A percentile compares a stretch with the other conserved stretches of the same genome.
phyloP scores from a whole-genome alignment of 306 rosid species.

The Dryas drummondii region DNA sequence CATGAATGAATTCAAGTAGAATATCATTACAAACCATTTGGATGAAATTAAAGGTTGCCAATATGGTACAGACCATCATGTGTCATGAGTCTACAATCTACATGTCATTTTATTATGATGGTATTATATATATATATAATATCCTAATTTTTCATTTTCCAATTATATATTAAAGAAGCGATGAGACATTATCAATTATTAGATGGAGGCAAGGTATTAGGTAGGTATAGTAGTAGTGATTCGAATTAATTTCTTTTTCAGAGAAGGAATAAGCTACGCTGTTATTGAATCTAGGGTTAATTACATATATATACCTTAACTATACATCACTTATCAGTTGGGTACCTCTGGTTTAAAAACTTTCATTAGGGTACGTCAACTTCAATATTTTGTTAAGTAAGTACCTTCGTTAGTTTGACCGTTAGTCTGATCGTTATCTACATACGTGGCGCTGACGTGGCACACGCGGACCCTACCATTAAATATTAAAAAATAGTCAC shows the following conservation, averaged over 20 bases:
- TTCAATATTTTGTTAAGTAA: too few species aligned
- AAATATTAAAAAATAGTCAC: too few species aligned
- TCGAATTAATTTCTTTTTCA: background rate
- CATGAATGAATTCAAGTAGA: constrained; percentile 51
- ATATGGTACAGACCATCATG: constrained; percentile 31
- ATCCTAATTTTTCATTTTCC: background rate
- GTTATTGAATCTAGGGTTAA: background rate
- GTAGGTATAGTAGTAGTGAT: background rate
- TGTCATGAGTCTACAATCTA: constrained; percentile 6
- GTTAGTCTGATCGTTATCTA: too few species aligned
- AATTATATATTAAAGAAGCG: background rate
- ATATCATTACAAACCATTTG: constrained; percentile 49
- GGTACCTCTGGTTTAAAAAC: too few species aligned
- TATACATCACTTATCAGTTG: too few species aligned
- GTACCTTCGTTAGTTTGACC: too few species aligned
- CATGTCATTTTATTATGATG: constrained; percentile 27
- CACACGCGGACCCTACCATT: too few species aligned
- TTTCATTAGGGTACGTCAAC: too few species aligned
- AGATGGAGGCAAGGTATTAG: background rate
- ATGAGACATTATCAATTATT: background rate
- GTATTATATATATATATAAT: too few species aligned
- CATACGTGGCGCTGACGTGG: too few species aligned
- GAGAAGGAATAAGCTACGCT: background rate
- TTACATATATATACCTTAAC: too few species aligned
- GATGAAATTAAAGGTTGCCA: constrained; percentile 30